Conservation (phyloP, 1,139 yeast genomes). For the Suhomyces guaymorum region DNA sequence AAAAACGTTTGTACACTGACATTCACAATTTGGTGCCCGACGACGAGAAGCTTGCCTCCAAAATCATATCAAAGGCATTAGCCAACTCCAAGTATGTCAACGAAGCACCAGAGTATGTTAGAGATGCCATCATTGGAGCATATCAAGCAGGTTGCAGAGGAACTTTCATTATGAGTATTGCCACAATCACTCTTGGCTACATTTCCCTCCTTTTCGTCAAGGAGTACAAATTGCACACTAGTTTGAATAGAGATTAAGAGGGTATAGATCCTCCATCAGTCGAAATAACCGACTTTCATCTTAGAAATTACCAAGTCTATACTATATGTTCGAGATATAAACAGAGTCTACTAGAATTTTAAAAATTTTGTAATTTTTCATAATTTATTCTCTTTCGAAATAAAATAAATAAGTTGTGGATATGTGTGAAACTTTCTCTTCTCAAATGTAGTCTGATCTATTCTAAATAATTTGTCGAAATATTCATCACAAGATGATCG, state of each 20-base stretch:
- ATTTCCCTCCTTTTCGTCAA: conserved; percentile 24
- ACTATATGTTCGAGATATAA: too few relatives aligned
- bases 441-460: too few relatives aligned
- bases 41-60: conserved; percentile 18
- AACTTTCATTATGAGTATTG: conserved; percentile 21
- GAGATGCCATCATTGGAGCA: conserved; percentile 21
- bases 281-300: too few relatives aligned
- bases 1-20: conserved; percentile 13
- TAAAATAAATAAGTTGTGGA: too few relatives aligned
- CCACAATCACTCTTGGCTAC: conserved; percentile 20
- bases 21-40: conserved; percentile 26
- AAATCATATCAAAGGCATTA: conserved; percentile 22
- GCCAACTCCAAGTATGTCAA: conserved; percentile 20
- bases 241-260: conserved; percentile 35
- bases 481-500: too few relatives aligned
- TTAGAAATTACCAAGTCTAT: too few relatives aligned
- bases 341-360: too few relatives aligned
- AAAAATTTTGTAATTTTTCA: neutral
- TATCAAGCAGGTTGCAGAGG: conserved; percentile 24
- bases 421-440: too few relatives aligned
- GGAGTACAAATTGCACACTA: conserved; percentile 38
- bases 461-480: too few relatives aligned
- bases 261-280: neutral
- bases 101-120: conserved; percentile 23
- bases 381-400: too few relatives aligned